phyloP scores from a whole-genome alignment of 371 early-diverging fungal species.

The Mucor piriformis region DNA sequence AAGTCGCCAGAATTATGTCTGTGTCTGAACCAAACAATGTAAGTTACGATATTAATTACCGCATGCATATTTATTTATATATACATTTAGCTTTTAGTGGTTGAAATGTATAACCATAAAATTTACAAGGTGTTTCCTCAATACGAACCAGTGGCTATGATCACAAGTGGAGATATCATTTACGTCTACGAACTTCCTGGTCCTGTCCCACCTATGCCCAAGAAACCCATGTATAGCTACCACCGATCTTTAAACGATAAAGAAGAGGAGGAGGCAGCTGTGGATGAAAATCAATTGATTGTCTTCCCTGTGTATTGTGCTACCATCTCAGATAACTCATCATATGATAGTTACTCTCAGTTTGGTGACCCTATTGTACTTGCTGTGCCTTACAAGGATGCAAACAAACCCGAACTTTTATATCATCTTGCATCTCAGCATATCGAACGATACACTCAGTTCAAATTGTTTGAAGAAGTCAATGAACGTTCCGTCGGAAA shows the following conservation, averaged over 20 bases:
- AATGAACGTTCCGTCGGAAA: conserved; percentile 3
- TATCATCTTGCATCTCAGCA: conserved; percentile 39
- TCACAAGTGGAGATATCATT: conserved; percentile 65
- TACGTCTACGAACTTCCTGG: conserved; percentile 70
- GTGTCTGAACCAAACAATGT: conserved; percentile 42
- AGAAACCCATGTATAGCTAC: conserved; percentile 13
- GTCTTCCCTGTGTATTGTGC: conserved; percentile 53
- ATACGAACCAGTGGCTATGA: conserved; percentile 61
- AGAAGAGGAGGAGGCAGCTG: conserved; percentile 10
- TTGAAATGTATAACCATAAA: conserved; percentile 63
- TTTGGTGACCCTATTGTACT: conserved; percentile 50
- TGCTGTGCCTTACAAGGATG: conserved; percentile 36
- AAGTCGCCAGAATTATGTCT: conserved; percentile 62
- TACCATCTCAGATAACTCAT: conserved; percentile 16
- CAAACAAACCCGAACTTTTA: conserved; percentile 24
- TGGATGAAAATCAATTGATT: conserved; percentile 29
- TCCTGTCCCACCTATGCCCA: conserved; percentile 25
- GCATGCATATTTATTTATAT: neutral
- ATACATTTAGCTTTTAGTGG: conserved; percentile 61
- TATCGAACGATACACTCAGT: conserved; percentile 39
- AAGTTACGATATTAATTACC: conserved; percentile 10
- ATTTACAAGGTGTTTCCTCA: conserved; percentile 70
- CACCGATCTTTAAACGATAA: conserved; percentile 5
- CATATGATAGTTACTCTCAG: conserved; percentile 9
- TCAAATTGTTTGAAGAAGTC: conserved; percentile 48